Base-by-base conservation (phyloP, 2,329 filamentous ascomycete genomes). In the Cytospora paraplurivora region DNA sequence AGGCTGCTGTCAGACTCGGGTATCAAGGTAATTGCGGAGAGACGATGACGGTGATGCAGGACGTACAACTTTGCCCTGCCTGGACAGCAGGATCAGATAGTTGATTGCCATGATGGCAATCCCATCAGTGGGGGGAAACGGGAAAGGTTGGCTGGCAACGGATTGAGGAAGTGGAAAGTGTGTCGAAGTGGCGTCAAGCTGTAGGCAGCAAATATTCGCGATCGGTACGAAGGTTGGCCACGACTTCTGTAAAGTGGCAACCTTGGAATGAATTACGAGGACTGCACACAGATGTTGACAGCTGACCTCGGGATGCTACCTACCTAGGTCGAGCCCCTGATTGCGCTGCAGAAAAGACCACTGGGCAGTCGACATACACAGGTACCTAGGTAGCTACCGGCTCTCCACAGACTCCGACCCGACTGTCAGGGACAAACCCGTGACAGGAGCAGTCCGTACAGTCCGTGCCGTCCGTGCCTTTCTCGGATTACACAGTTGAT, bases 1-100 rank as follows among this genome's bases (percentile, higher is more conserved):
- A 44, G 41, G 15, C 17, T 15, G 58, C 32, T n/a, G 10, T 17
- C 27, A 32, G 38, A 51, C 41, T 60, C 47, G 37, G 41, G 52
- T 37, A 11, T 37, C 27, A 19, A 59, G 47, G 47, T 49, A 19
- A 41, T 32, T n/a, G 21, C 47, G 34, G 47, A 27, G 27, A 27
- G 77, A 79, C 75, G 76, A 73, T 71, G 70, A 79, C 74, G 77
- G 72, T 70, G 68, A 77, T 73, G 75, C 65, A 69, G 73, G 69
- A 84, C 93, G 73, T 85, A 99, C 94, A 81, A 99, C 95, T 90
- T 99, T 99, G 82, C 95, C 95, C 84, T 99, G 95, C 73, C 95
- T 88, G 68, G 94, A 98, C 71, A 99, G 89, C 77, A 99, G 87
- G 77, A 99, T 98, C 71, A 99, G 83, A 77, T 99, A 99, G 82